Evolutionary conservation across 2,329 filamentous ascomycete genomes (phyloP), one percentile per base, ranked within the genome.

Genomic region (Sarocladium strictum): DNA sequence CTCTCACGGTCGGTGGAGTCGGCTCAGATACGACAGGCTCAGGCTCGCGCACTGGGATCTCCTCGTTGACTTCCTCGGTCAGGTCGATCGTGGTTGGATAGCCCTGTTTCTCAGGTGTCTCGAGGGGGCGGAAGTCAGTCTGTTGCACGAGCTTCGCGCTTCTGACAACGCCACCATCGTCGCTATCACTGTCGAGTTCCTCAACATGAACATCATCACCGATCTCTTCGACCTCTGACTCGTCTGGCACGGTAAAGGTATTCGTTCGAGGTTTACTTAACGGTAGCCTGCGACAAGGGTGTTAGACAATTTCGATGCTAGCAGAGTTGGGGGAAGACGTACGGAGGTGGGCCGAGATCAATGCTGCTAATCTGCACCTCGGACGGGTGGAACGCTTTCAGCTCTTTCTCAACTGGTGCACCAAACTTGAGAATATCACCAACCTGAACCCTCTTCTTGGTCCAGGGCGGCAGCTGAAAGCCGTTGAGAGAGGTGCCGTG

Each of bases 401-500:
- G 54, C 27, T 64, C 67, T 54, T 69, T 64, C 17, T 72, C 65
- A 27, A 74, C 69, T 12, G 61, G 41, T 17, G 68, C 61, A 7
- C 72, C 72, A 43, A 74, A 72, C 17, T 62, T 65, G 10, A 74
- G 49, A 3, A 55, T 56, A 32, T 74, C 71, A 17, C 67, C 69
- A 2, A 56, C 57, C 2, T 27, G 12, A 0, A 74, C 26, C 3
- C 54, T 53, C 4, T 60, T 57, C 1, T 53, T 27, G 15, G 59
- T 53, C 9, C 61, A 53, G 17, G 47, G 40, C 24, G 47, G 33
- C 10, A 73, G 56, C 19, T 56, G 58, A 6, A 52, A 49, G 2
- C 66, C 60, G 54, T 77, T 79, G 40, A 75, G 58, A 37, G 68
- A 79, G 0, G 79, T 81, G 1, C 80, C 80, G 56, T 83, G 80